A percentile compares a stretch with the other conserved stretches of the same genome.
Conservation (phyloP, 306 rosid genomes). For the Herpetospermum pedunculosum region DNA sequence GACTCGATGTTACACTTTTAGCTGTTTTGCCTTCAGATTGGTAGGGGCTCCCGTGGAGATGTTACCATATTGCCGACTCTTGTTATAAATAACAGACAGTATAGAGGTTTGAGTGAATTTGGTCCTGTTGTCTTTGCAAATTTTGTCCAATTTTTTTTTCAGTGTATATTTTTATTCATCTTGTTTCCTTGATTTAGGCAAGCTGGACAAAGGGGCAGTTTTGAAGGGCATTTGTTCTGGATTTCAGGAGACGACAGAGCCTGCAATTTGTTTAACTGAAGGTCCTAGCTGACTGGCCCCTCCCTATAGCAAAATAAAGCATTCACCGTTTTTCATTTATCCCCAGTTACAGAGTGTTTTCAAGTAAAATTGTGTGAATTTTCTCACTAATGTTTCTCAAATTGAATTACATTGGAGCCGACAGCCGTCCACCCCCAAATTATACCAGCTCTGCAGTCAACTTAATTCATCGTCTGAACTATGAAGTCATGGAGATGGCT, state of each 20-base stretch:
- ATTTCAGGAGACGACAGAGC: slow-evolving; percentile 85
- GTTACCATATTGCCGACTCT: slow-evolving; percentile 94
- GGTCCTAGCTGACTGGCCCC: slow-evolving; percentile 30
- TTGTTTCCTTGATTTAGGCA: slow-evolving; percentile 32
- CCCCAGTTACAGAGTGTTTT: neutral
- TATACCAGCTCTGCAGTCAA: neutral
- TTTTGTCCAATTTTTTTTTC: neutral
- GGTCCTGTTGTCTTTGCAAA: neutral
- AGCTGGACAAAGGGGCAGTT: slow-evolving; percentile 74
- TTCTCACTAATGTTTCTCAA: neutral
- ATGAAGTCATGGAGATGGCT: neutral
- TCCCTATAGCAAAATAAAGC: neutral
- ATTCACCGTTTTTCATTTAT: neutral
- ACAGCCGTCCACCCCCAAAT: neutral
- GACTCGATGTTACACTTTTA: slow-evolving; percentile 12
- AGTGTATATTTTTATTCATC: neutral
- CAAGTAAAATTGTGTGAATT: neutral
- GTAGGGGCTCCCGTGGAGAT: slow-evolving; percentile 88
- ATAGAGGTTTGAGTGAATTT: slow-evolving; percentile 46
- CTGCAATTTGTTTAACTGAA: slow-evolving; percentile 72
- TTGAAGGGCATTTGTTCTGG: slow-evolving; percentile 91
- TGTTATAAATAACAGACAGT: slow-evolving; percentile 81
- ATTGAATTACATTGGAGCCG: neutral
- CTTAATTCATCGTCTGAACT: neutral
- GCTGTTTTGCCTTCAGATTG: slow-evolving; percentile 42